Percentiles rank a stretch among this genome's conserved stretches.
Evolutionary conservation across 257 asterid species (phyloP).

Genomic region (Capsicum pubescens): DNA sequence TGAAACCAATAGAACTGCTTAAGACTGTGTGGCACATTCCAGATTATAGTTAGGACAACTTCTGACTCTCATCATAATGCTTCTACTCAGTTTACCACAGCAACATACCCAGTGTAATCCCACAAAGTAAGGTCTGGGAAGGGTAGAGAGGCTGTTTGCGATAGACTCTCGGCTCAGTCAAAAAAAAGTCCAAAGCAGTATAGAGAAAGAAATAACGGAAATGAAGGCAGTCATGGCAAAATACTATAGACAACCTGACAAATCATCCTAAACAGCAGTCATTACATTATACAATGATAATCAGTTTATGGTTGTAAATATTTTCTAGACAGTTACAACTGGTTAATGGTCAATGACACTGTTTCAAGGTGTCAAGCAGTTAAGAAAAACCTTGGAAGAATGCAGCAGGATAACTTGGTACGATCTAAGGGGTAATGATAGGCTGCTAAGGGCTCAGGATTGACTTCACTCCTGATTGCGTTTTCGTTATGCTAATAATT

Average conservation of each 20-base stretch:
- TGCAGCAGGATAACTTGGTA: not conserved
- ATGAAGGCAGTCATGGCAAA: no score
- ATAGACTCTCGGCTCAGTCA: no score
- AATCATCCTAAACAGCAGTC: no score
- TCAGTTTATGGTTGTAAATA: constrained; percentile 21
- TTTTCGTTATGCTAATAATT: constrained; percentile 19
- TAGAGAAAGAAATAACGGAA: no score
- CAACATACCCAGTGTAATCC: no score
- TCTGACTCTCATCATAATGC: constrained; percentile 18
- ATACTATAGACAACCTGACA: no score
- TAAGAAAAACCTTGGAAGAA: constrained; percentile 9
- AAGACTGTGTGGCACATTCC: not conserved
- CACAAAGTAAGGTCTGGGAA: no score
- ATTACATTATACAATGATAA: no score
- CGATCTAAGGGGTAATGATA: constrained; percentile 15
- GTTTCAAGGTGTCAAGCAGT: not conserved
- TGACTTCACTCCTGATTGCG: constrained; percentile 22
- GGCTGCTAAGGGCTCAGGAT: constrained; percentile 5
- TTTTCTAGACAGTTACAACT: constrained; percentile 9
- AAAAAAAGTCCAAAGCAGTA: no score
- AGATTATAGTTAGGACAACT: constrained; percentile 15
- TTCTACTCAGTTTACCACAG: not conserved
- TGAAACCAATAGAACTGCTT: constrained; percentile 24
- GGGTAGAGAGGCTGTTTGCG: no score
- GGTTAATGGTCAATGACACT: constrained; percentile 12